Evolutionary conservation across 257 asterid genomes (phyloP).

Genomic region (Apocynum venetum): DNA sequence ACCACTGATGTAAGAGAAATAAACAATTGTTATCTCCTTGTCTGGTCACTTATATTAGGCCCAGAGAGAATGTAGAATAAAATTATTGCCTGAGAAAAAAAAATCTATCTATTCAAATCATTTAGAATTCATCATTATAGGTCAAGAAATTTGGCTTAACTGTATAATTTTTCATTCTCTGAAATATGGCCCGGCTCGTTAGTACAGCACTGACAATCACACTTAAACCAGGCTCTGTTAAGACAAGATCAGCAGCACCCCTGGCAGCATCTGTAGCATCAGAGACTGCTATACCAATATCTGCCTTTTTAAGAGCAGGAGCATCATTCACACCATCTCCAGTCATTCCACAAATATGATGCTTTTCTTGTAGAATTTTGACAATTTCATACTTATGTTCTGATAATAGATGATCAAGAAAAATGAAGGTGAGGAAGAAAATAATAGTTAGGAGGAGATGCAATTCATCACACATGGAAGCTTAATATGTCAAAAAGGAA

Average conservation of each 20-base stretch:
- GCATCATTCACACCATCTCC: constrained; percentile 36
- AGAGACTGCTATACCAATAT: constrained; percentile 30
- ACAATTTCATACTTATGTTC: constrained; percentile 32
- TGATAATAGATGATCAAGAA: constrained; percentile 7
- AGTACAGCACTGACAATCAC: constrained; percentile 31
- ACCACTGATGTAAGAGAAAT: too few species aligned
- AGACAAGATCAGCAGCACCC: constrained; percentile 31
- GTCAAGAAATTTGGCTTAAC: constrained; percentile 13
- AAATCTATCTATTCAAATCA: not conserved
- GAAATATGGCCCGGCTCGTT: constrained; percentile 31
- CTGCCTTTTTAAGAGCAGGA: constrained; percentile 30
- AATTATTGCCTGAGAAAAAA: too few species aligned
- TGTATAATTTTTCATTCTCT: constrained; percentile 32
- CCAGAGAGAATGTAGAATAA: too few species aligned
- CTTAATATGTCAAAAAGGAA: not conserved
- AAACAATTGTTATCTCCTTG: too few species aligned
- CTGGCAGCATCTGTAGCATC: constrained; percentile 35
- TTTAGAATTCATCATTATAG: not conserved
- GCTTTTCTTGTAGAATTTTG: constrained; percentile 25
- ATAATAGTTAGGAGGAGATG: not conserved
- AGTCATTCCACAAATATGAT: constrained; percentile 29
- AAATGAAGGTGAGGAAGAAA: not conserved
- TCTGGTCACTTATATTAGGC: too few species aligned
- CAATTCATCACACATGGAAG: not conserved
- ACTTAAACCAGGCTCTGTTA: constrained; percentile 32